Conservation (phyloP, 1,284 basidiomycete genomes). For the Malassezia equina region DNA sequence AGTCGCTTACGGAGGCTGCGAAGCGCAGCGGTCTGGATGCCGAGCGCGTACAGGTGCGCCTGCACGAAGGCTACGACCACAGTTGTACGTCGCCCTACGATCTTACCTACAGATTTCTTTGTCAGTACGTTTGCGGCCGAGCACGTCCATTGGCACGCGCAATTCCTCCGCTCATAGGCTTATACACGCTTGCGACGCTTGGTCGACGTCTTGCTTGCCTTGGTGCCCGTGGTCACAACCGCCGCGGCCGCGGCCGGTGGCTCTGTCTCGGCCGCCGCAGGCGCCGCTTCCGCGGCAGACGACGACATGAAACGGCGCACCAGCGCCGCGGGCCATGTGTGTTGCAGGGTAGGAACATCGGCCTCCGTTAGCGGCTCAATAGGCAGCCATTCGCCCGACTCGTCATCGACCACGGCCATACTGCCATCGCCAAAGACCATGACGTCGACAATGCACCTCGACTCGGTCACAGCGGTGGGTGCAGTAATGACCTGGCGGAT, state of each 20-base stretch:
- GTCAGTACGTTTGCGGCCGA: conserved; percentile 58
- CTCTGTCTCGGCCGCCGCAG: neutral
- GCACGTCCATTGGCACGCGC: conserved; percentile 43
- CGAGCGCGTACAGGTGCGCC: conserved; percentile 66
- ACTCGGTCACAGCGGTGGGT: conserved; percentile 11
- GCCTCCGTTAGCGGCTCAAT: conserved; percentile 26
- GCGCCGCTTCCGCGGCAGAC: neutral
- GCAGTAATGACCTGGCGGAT: conserved; percentile 18
- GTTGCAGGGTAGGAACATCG: conserved; percentile 7
- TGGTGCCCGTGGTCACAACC: neutral
- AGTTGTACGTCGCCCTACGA: conserved; percentile 32
- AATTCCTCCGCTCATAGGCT: conserved; percentile 25
- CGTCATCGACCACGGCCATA: conserved; percentile 23
- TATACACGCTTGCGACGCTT: conserved; percentile 10
- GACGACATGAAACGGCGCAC: neutral
- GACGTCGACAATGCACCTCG: conserved; percentile 26
- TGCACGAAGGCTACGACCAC: conserved; percentile 86
- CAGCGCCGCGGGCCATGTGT: conserved; percentile 25
- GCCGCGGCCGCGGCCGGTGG: neutral
- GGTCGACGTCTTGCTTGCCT: neutral
- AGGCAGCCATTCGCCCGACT: conserved; percentile 23
- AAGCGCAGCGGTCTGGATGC: conserved; percentile 63
- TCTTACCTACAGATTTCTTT: conserved; percentile 44
- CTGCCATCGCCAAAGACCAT: conserved; percentile 24
- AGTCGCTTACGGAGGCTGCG: conserved; percentile 71